phyloP scores from a whole-genome alignment of 2,329 filamentous ascomycete genomes.

The Tolypocladium tropicale region DNA sequence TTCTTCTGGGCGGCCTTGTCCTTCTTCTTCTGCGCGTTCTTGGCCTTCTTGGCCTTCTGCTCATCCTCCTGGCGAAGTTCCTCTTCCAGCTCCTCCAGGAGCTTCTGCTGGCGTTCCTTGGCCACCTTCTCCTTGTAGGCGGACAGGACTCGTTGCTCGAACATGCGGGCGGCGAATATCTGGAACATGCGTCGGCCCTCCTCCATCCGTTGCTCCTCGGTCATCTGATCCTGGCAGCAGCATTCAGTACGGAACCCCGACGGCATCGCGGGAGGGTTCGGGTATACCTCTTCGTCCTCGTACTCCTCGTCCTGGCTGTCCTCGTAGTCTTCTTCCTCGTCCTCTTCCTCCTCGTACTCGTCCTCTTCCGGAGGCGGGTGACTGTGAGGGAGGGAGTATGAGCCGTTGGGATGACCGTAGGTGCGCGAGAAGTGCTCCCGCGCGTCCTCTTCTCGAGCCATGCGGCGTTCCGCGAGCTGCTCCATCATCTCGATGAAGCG shows the following conservation, averaged over 20 bases:
- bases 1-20: conserved; percentile 88
- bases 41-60: conserved; percentile 84
- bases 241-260: conserved; percentile 31
- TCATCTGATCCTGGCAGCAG: conserved; percentile 76
- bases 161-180: conserved; percentile 98
- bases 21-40: conserved; percentile 90
- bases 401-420: conserved; percentile 51
- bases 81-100: conserved; percentile 84
- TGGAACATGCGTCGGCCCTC: conserved; percentile 98
- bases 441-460: conserved; percentile 92
- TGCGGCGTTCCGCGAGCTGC: conserved; percentile 89
- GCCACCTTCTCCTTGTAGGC: conserved; percentile 98
- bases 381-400: conserved; percentile 51
- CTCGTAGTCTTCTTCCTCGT: conserved; percentile 50
- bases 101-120: conserved; percentile 78
- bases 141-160: conserved; percentile 90
- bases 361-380: conserved; percentile 71
- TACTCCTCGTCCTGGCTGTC: conserved; percentile 55
- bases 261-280: conserved; percentile 27
- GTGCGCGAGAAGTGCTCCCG: conserved; percentile 48
- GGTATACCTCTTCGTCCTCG: conserved; percentile 70
- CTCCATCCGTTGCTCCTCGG: conserved; percentile 97
- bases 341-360: conserved; percentile 60
- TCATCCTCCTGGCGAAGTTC: conserved; percentile 67
- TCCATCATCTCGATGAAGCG: conserved; percentile 99